Evolutionary conservation across 1,139 yeast species (phyloP), one percentile per base, ranked within the genome.

Genomic region (Dujonia santamariae): DNA sequence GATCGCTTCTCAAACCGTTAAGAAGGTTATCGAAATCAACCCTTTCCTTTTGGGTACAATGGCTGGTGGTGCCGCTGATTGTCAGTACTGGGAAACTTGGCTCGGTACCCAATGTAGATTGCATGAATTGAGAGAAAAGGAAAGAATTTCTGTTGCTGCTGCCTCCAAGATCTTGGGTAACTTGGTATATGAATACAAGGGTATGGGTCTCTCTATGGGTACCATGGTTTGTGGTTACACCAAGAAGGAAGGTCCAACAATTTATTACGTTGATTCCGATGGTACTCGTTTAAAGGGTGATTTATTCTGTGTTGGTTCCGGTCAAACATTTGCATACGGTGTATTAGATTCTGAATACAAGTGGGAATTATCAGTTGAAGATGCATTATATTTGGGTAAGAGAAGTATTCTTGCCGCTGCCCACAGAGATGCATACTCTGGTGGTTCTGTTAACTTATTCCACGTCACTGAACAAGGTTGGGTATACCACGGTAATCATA

Each of bases 61-160:
- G 97, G 99, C 99, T 24, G 99, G 99, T 64, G 97, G 97, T 69
- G 99, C 99, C 34, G 98, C 98, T 19, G 99, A 92, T 65, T 92
- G 99, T 72, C 98, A 94, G 62, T 94, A 74, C 63, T 92, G 99
- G 99, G 97, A 92, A 66, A 87, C 97, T 19, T 92, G 97, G 97
- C 74, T 92, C 44, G 98, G 98, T 46, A 72, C 96, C 15, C 97
- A 92, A 63, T 92, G 98, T 67, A 76, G 99, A 54, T 68, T 92
- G 50, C 96, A 90, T 59, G 98, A 92, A 61, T 74, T 92, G 53
- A 78, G 96, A 55, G 94, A 90, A 61, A 90, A 90, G 64, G 94
- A 88, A 61, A 76, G 98, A 51, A 92, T 92, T 46, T 80, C 95
- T 2, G 97, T 90, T 29, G 95, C 97, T 20, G 96, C 98, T 8